Percentiles rank a stretch among this genome's conserved stretches.
These are phyloP conservation scores for Trypanosomatidae sp. DNA, from an alignment of 208 protist species.

Conservation along the genomic window DNA sequence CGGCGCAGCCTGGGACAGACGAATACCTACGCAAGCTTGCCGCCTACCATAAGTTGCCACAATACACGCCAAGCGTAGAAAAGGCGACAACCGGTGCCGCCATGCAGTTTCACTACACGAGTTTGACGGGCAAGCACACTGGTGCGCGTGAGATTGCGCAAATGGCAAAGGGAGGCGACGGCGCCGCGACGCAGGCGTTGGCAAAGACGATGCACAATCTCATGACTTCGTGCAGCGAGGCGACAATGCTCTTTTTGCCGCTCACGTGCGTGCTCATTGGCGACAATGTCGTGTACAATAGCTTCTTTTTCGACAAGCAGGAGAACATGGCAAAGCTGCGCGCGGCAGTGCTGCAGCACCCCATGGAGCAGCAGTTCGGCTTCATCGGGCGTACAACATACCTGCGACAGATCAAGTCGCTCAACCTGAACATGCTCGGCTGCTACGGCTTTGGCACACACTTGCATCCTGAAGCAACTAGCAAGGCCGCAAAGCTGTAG, in stretches of 20 bases:
- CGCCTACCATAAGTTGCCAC: conserved; percentile 3
- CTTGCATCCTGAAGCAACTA: no score
- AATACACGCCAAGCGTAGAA: conserved; percentile 22
- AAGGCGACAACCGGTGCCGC: conserved; percentile 19
- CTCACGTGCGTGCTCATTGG: conserved; percentile 42
- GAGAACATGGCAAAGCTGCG: conserved; percentile 11
- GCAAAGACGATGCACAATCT: conserved; percentile 28
- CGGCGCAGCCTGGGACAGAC: conserved; percentile 3
- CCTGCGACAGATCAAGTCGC: conserved; percentile 39
- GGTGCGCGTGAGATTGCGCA: conserved; percentile 23
- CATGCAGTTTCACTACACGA: conserved; percentile 36
- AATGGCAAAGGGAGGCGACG: conserved; percentile 30
- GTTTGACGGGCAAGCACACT: neutral
- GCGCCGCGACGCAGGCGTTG: conserved; percentile 30
- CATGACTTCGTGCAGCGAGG: conserved; percentile 25
- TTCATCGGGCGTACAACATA: conserved; percentile 43
- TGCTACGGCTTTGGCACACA: conserved; percentile 34
- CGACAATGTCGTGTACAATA: conserved; percentile 50
- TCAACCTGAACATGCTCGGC: conserved; percentile 62
- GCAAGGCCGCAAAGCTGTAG: no score
- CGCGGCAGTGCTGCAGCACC: conserved; percentile 23
- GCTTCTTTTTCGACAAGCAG: conserved; percentile 37
- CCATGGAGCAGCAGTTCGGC: conserved; percentile 37
- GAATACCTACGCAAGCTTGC: conserved; percentile 12
- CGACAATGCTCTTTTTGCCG: conserved; percentile 44